phyloP scores from a whole-genome alignment of 768 basidiomycete genomes.

The Lactifluus piperatus region DNA sequence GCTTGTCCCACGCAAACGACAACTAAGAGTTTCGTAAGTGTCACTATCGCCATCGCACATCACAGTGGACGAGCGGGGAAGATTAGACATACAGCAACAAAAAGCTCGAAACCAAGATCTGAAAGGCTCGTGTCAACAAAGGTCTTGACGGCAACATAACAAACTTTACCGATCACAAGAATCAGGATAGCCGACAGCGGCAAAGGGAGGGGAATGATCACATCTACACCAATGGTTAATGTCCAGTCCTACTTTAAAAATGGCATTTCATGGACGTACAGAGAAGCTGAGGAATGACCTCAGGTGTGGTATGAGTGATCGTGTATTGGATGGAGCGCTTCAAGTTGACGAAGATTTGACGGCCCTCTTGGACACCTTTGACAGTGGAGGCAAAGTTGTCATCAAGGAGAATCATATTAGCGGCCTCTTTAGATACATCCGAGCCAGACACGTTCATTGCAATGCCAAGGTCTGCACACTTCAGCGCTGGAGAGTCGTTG shows the following conservation, averaged over 20 bases:
- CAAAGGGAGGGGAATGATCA: conserved; percentile 57
- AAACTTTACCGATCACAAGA: conserved; percentile 50
- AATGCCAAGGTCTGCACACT: conserved; percentile 65
- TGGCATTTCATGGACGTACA: conserved; percentile 30
- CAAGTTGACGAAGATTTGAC: conserved; percentile 60
- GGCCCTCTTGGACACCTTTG: conserved; percentile 62
- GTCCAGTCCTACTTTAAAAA: not conserved
- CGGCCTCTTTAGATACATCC: conserved; percentile 67
- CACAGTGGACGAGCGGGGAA: not conserved
- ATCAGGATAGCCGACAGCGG: conserved; percentile 62
- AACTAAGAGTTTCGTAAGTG: conserved; percentile 30
- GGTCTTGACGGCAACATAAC: not conserved
- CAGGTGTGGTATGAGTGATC: conserved; percentile 56
- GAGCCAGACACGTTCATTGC: conserved; percentile 72
- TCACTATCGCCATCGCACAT: not conserved
- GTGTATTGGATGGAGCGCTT: conserved; percentile 69
- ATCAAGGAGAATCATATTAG: conserved; percentile 64
- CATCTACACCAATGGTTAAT: conserved; percentile 33
- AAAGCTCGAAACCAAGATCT: conserved; percentile 69
- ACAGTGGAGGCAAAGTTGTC: conserved; percentile 70
- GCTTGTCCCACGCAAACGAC: conserved; percentile 66
- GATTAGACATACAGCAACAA: conserved; percentile 44
- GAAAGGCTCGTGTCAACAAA: not conserved
- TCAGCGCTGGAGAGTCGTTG: conserved; percentile 63
- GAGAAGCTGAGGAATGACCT: conserved; percentile 60